Base-by-base conservation (phyloP, 129 eudicot genomes). In the Lonicera japonica region DNA sequence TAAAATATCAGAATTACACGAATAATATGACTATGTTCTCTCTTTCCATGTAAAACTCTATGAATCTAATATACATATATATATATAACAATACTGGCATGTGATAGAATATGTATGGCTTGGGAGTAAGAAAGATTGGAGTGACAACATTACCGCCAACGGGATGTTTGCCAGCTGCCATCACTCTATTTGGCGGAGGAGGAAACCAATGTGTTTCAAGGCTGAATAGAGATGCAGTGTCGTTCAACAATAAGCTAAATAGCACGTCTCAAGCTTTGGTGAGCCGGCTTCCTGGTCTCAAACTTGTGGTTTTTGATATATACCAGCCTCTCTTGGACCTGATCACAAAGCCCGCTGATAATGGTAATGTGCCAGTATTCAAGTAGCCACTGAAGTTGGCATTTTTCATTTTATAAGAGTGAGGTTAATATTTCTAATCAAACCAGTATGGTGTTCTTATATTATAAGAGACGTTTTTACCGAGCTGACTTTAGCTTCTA, bases 81-180 rank as follows among this genome's bases (percentile, higher is more conserved):
- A n/a, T n/a, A n/a, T n/a, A 10, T 38, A 38, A 38, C 5, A 38
- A 25, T 5, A 11, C 40, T 34, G 16, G 22, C 41, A 45, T 54
- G 17, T 54, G 63, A 68, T 80, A 89, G 95, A 69, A 60, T 46
- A 69, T 89, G 60, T 86, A 85, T 39, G 69, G 53, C 19, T 62
- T 79, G 20, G 94, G 96, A 36, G 96, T 63, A 41, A 79, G 89
- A 71, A 89, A 70, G 74, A 78, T 85, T 10, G 97, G 97, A 36
- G 97, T 86, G 16, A 82, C 88, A 66, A 70, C 64, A 25, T 65
- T 89, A 63, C 90, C 97, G 21, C 95, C 97, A 56, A 56, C 67
- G 5, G 90, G 97, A 69, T 89, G 97, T 71, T 80, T 89, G 69
- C 97, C 95, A 1, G 88, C 82, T 17, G 86, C 95, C 56, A 85